Base-by-base conservation (phyloP, 1,284 basidiomycete species). In the Ceratobasidium sp. region DNA sequence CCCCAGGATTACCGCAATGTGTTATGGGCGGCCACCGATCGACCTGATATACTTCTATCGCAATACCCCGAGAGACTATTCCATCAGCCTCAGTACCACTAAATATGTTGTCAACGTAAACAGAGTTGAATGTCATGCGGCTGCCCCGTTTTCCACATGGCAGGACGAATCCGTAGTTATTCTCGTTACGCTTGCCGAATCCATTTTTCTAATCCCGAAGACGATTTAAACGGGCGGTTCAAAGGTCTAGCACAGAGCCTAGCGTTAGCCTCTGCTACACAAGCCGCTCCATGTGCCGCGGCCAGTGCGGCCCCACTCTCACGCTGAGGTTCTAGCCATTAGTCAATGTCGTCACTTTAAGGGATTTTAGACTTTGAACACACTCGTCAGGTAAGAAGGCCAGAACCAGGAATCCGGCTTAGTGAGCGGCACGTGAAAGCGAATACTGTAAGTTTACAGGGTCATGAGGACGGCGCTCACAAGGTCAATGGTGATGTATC, bases 231-330 rank as follows among this genome's bases (percentile, higher is more conserved):
- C 38, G 35, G 8, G 11, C 14, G n/a, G n/a, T n/a, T n/a, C n/a
- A n/a, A n/a, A n/a, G n/a, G n/a, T 59, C 11, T 59, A 26, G 58
- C 58, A 41, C 43, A n/a, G n/a, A 58, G 55, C 55, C 55, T 21
- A 41, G 13, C 41, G 16, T 26, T 26, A 59, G 21, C 41, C 38
- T 59, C 21, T 28, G 41, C 58, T 43, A 38, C 54, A 57, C 49
- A 21, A 26, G 18, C 9, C 18, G 55, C 38, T 38, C 38, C 28
- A 44, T 14, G 21, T 43, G 35, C 38, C 58, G 58, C 58, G 41
- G 41, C 41, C 58, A 18, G 28, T 57, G 30, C 54, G 54, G 30
- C 28, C 23, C 18, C 18, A 38, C 43, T 58, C 55, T 38, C 55
- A 58, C 55, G 55, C 14, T 21, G 18, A 47, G 18, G 46, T 47